Percentiles rank a stretch among this genome's conserved stretches.
These are phyloP conservation scores for Termitomyces sp. DNA, from an alignment of 1,284 basidiomycete genomes.

Conservation along the genomic window DNA sequence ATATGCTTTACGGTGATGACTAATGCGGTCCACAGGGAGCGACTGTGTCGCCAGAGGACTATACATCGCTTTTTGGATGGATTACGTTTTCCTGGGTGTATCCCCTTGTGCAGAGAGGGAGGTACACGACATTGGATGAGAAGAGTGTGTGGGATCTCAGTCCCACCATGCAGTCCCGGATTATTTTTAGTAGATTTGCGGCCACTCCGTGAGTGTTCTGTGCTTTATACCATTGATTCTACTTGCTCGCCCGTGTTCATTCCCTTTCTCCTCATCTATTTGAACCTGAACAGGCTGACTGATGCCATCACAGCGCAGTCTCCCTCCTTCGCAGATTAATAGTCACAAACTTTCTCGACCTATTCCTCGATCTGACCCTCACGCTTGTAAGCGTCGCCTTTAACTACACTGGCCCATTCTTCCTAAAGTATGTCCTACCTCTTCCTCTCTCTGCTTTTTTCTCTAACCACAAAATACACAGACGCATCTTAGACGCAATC, in stretches of 20 bases:
- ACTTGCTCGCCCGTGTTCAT: not conserved
- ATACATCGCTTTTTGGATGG: conserved; percentile 72
- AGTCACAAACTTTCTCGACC: conserved; percentile 67
- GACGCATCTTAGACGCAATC: conserved; percentile 45
- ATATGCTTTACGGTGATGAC: not conserved
- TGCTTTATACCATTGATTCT: not conserved
- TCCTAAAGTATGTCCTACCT: conserved; percentile 39
- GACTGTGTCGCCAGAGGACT: conserved; percentile 67
- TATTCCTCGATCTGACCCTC: conserved; percentile 63
- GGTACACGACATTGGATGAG: conserved; percentile 58
- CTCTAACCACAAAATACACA: conserved; percentile 27
- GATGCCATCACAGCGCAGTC: not conserved
- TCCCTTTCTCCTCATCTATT: not conserved
- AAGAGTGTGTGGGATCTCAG: conserved; percentile 70
- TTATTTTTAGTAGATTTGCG: conserved; percentile 60
- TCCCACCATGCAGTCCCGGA: conserved; percentile 60
- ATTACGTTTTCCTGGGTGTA: conserved; percentile 78
- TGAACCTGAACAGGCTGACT: not conserved
- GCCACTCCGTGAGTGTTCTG: conserved; percentile 25
- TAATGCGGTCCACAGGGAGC: conserved; percentile 34
- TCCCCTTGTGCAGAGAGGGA: conserved; percentile 58
- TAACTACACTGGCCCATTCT: conserved; percentile 67
- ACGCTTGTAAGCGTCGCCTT: conserved; percentile 62
- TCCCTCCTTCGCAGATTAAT: conserved; percentile 62
- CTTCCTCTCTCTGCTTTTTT: conserved; percentile 43